Percentiles rank a stretch among this genome's conserved stretches.
Evolutionary conservation across 768 basidiomycete species (phyloP).

Genomic region (Leccinum obscurum): DNA sequence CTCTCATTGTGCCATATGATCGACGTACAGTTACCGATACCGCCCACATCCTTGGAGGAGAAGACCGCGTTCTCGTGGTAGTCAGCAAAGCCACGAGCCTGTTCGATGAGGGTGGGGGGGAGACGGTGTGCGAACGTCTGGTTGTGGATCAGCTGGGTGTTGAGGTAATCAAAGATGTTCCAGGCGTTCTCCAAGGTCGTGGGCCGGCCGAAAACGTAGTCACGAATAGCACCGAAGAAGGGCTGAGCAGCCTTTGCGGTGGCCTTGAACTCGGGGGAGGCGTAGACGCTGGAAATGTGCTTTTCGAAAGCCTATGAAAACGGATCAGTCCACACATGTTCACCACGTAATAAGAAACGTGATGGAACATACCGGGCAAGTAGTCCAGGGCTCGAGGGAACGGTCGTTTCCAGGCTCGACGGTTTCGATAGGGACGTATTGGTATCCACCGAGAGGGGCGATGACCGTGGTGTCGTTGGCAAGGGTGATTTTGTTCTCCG

Average conservation of each 20-base stretch:
- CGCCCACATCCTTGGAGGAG: slow-evolving; percentile 55
- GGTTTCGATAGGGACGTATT: slow-evolving; percentile 88
- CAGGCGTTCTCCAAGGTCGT: slow-evolving; percentile 70
- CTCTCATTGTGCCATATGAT: not conserved
- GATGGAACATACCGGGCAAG: slow-evolving; percentile 47
- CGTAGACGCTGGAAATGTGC: slow-evolving; percentile 60
- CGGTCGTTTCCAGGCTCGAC: slow-evolving; percentile 82
- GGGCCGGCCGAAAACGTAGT: slow-evolving; percentile 71
- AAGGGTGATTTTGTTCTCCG: slow-evolving; percentile 67
- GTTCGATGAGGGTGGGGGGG: slow-evolving; percentile 75
- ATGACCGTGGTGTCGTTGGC: slow-evolving; percentile 74
- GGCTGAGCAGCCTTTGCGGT: slow-evolving; percentile 53
- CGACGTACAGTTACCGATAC: slow-evolving; percentile 76
- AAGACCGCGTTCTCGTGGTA: slow-evolving; percentile 81
- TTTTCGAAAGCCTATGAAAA: slow-evolving; percentile 56
- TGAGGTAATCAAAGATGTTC: slow-evolving; percentile 80
- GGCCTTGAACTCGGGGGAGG: slow-evolving; percentile 65
- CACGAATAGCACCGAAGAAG: slow-evolving; percentile 66
- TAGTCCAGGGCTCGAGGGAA: slow-evolving; percentile 79
- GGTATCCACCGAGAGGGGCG: slow-evolving; percentile 80
- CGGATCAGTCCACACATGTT: slow-evolving; percentile 13
- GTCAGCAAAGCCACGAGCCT: slow-evolving; percentile 73
- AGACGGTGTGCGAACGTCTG: slow-evolving; percentile 77
- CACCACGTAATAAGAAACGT: slow-evolving; percentile 1
- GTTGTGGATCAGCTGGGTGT: slow-evolving; percentile 78